Evolutionary conservation across 2,329 filamentous ascomycete genomes (phyloP), one percentile per base, ranked within the genome.

Genomic region (Trichoderma semiorbis): DNA sequence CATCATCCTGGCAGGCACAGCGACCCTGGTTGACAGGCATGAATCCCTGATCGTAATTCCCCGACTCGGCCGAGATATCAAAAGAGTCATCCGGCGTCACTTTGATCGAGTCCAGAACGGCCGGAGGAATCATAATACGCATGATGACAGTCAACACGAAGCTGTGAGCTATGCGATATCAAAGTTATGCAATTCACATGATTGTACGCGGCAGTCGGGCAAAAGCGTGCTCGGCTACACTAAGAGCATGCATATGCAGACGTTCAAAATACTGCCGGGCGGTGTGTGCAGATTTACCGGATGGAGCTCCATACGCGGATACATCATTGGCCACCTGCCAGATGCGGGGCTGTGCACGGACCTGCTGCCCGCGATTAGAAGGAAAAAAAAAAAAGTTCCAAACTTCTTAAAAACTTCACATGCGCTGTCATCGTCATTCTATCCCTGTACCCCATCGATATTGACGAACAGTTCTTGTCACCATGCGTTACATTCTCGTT

Each of bases 401-500:
- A 28, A 28, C 8, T 18, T 63, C 34, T 63, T 43, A 26, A 39
- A 63, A 63, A 43, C 60, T 63, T 63, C 60, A 63, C 60, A 63
- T 63, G 60, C 36, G 60, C 60, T 26, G 60, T 28, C 60, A 28
- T 63, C 60, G 60, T 63, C 34, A 63, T 28, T 28, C 24, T 43
- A 63, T 63, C 34, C 21, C 36, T 39, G 36, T 63, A 24, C 60
- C 60, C 47, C 34, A 60, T 60, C 43, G 26, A 53, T 66, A 43
- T 53, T 66, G 26, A 50, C 47, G 63, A 50, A 30, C 47, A 21
- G 47, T 66, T 66, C 60, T 39, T 63, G 67, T 61, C 70, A 77
- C 75, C 32, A 78, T 78, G 77, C 77, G 77, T 74, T 74, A 76
- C 34, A 78, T 78, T 75, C 75, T 79, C 28, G 77, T 78, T 50